Conservation (phyloP, 345 rosid genomes). For the Ceriops tagal region DNA sequence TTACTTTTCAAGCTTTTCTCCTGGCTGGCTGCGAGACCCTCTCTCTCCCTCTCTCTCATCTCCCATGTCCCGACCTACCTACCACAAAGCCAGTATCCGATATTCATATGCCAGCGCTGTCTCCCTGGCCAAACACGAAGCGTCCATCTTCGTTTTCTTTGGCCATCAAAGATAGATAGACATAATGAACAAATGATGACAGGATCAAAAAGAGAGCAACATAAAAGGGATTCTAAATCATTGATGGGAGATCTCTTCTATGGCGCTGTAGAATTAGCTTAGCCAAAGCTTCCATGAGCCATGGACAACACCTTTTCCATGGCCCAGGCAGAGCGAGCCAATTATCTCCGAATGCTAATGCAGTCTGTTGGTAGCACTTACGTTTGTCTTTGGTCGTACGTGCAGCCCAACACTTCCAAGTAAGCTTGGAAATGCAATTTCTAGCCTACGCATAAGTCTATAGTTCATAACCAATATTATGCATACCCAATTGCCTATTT, state of each 20-base stretch:
- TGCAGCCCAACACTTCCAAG: slow-evolving; percentile 6
- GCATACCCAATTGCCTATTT: not conserved
- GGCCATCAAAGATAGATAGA: too few species aligned
- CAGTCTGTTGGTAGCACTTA: slow-evolving; percentile 50
- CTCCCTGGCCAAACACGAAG: not conserved
- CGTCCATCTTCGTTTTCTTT: slow-evolving; percentile 6
- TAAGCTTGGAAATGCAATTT: not conserved
- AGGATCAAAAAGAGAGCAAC: not conserved
- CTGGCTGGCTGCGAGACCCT: slow-evolving; percentile 21
- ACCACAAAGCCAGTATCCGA: too few species aligned
- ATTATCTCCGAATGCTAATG: slow-evolving; percentile 41
- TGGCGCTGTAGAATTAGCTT: not conserved
- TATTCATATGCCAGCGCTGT: too few species aligned
- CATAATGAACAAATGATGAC: not conserved
- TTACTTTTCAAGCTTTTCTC: slow-evolving; percentile 37
- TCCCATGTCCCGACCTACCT: too few species aligned
- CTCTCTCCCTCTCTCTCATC: not conserved
- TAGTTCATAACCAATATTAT: not conserved
- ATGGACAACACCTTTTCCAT: slow-evolving; percentile 56
- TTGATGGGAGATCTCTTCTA: not conserved
- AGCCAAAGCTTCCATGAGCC: not conserved
- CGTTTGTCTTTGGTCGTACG: slow-evolving; percentile 61
- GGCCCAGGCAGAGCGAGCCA: slow-evolving; percentile 36
- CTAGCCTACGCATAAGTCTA: too few species aligned
- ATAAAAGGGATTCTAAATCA: not conserved